Conservation (phyloP, 257 asterid genomes). For the Fraxinus americana region DNA sequence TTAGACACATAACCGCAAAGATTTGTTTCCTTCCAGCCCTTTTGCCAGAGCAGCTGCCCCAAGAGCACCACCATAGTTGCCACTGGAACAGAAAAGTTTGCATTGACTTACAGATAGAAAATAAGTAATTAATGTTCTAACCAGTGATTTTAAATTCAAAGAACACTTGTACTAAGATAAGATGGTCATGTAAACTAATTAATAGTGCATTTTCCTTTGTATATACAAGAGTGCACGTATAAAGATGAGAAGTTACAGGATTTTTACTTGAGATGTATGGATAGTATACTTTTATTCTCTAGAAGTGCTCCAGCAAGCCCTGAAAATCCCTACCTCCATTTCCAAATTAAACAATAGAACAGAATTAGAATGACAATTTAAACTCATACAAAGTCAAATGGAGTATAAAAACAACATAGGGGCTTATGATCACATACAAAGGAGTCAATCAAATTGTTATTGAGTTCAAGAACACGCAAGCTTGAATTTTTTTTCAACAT, state of each 20-base stretch:
- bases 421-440: conserved; percentile 62
- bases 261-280: conserved; percentile 50
- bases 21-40: conserved; percentile 88
- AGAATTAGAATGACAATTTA: conserved; percentile 40
- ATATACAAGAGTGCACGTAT: too few species aligned
- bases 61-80: conserved; percentile 94
- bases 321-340: conserved; percentile 99
- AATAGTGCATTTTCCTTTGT: too few species aligned
- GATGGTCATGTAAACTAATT: neutral
- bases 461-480: conserved; percentile 84
- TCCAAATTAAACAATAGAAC: conserved; percentile 47
- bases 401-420: conserved; percentile 14
- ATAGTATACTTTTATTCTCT: conserved; percentile 70
- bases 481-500: conserved; percentile 92
- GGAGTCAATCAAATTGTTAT: conserved; percentile 88
- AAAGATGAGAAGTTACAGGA: too few species aligned
- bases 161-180: conserved; percentile 8
- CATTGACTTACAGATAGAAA: conserved; percentile 16
- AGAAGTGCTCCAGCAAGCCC: conserved; percentile 93
- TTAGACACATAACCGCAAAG: conserved; percentile 64
- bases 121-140: conserved; percentile 19
- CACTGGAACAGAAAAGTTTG: conserved; percentile 49
- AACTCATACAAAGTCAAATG: conserved; percentile 20
- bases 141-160: conserved; percentile 11
- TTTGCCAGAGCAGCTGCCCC: conserved; percentile 95